Evolutionary conservation across 768 basidiomycete species (phyloP), one percentile per base, ranked within the genome.

Genomic region (Leccinum olivaceopallidum): DNA sequence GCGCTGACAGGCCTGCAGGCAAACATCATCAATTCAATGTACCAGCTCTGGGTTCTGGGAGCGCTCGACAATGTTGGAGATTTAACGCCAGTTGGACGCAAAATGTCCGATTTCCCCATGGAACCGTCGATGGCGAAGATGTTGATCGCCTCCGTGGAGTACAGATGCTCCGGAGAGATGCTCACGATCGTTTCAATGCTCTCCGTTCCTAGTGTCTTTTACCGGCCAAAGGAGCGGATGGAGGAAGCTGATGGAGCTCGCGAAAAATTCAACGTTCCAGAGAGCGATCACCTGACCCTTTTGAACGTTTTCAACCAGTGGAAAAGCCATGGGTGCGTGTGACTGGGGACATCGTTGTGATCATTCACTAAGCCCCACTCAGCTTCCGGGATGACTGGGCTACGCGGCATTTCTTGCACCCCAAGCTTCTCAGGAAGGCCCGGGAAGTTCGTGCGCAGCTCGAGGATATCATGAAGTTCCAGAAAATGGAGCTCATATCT

Each of bases 81-180:
- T 76, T 79, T 99, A 62, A 99, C 96, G 3, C 83, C 88, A 2
- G 82, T 87, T 57, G 97, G 97, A 6, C 85, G 92, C 57, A 97
- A 97, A 78, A 98, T 99, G 95, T 95, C 94, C 14, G 94, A 98
- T 69, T 98, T 98, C 76, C 97, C 97, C 4, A 98, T 99, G 95
- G 96, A 98, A 71, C 96, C 96, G 2, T 95, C 93, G 1, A 93
- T 99, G 86, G 95, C 94, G 24, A 98, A 98, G 80, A 98, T 99
- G 94, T 81, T 99, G 59, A 98, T 98, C 69, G 67, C 66, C 22
- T 89, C 88, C 34, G 94, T 96, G 64, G 95, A 97, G 37, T 94
- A 94, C 74, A 86, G 84, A 67, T 98, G 96, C 75, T 95, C 94
- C 13, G 78, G 84, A 7, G 96, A 98, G 79, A 97, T 98, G 92